A percentile compares a stretch with the other conserved stretches of the same genome.
These are phyloP conservation scores for Grigorovia jiainica DNA, from an alignment of 805 yeast genomes.

Conservation along the genomic window DNA sequence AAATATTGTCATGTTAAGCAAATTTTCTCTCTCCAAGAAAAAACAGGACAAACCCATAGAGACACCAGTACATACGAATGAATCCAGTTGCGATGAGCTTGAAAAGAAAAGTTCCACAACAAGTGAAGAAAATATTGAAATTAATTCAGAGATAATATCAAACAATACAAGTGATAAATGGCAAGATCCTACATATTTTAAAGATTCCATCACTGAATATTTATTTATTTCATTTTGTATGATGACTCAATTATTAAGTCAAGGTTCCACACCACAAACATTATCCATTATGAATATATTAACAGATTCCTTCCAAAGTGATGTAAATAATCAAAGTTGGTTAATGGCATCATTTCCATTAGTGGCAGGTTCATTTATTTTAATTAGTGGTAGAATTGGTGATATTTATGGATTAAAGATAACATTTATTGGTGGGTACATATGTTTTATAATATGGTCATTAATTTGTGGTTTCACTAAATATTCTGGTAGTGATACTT, in stretches of 20 bases:
- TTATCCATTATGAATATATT: conserved; percentile 30
- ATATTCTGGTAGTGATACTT: conserved; percentile 39
- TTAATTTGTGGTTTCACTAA: conserved; percentile 49
- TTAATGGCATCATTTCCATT: conserved; percentile 62
- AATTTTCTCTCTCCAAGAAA: no score
- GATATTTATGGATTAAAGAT: conserved; percentile 58
- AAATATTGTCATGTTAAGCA: no score
- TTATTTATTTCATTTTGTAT: conserved; percentile 23
- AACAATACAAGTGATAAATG: conserved; percentile 4
- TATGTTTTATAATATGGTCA: conserved; percentile 48
- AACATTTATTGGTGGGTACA: conserved; percentile 46
- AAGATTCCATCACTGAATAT: conserved; percentile 16
- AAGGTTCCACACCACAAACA: conserved; percentile 33
- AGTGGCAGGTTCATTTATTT: conserved; percentile 63
- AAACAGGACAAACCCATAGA: no score
- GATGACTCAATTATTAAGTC: conserved; percentile 33
- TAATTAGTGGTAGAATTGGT: conserved; percentile 61
- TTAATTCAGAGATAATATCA: not conserved
- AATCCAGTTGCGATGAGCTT: no score
- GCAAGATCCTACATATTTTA: conserved; percentile 17
- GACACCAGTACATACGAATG: no score
- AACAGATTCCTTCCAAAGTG: conserved; percentile 26
- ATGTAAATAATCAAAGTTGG: conserved; percentile 41
- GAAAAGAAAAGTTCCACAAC: not conserved
- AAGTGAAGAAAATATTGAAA: not conserved